These are phyloP conservation scores for Ophiostoma perfectum DNA, from an alignment of 2,329 filamentous ascomycete species.

Conservation along the genomic window DNA sequence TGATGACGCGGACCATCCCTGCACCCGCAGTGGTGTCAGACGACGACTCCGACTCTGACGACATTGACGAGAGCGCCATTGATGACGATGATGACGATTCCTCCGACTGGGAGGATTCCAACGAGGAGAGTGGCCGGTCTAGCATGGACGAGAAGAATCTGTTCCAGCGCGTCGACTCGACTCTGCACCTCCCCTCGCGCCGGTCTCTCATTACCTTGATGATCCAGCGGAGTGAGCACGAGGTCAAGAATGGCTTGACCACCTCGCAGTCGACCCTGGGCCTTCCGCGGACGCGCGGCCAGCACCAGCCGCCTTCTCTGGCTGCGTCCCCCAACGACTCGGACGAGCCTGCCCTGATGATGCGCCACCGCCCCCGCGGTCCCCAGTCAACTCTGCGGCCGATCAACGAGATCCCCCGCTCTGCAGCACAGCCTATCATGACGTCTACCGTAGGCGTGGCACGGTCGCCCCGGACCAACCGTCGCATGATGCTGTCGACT, in stretches of 20 bases:
- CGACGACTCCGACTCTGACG: slow-evolving; percentile 58
- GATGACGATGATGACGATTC: slow-evolving; percentile 75
- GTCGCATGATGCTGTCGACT: slow-evolving; percentile 90
- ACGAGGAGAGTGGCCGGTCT: slow-evolving; percentile 74
- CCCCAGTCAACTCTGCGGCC: slow-evolving; percentile 44
- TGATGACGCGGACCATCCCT: slow-evolving; percentile 61
- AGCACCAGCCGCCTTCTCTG: slow-evolving; percentile 35
- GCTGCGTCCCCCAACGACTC: slow-evolving; percentile 53
- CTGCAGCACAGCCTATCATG: slow-evolving; percentile 70
- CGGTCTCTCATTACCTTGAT: slow-evolving; percentile 85
- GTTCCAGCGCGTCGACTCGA: slow-evolving; percentile 89
- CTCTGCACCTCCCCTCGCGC: slow-evolving; percentile 74
- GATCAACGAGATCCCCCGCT: slow-evolving; percentile 61
- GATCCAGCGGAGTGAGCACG: slow-evolving; percentile 71
- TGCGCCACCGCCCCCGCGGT: slow-evolving; percentile 48
- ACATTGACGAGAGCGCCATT: slow-evolving; percentile 74
- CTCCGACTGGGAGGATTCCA: slow-evolving; percentile 56
- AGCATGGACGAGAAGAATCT: slow-evolving; percentile 73
- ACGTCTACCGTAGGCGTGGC: slow-evolving; percentile 64
- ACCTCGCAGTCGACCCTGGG: slow-evolving; percentile 64
- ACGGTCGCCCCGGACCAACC: slow-evolving; percentile 83
- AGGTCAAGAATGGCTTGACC: slow-evolving; percentile 61
- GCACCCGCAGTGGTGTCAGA: slow-evolving; percentile 37
- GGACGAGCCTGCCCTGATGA: slow-evolving; percentile 57
- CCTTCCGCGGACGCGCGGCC: slow-evolving; percentile 54